Conservation (phyloP, 371 early-diverging fungal genomes). For the Mortierella sp. region DNA sequence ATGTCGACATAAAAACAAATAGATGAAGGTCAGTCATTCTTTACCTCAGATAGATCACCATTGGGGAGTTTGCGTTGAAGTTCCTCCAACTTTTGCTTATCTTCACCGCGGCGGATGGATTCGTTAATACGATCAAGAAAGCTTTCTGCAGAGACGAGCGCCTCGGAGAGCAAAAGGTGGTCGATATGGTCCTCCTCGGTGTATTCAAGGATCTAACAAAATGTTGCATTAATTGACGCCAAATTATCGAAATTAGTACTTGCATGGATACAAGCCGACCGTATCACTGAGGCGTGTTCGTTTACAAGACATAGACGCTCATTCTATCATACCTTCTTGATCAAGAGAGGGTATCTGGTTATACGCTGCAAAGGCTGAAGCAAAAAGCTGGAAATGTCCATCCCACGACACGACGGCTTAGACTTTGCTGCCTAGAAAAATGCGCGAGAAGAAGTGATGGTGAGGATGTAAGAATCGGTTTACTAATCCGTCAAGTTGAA, state of each 20-base stretch:
- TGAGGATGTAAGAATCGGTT: neutral
- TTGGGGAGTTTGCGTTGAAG: slow-evolving; percentile 78
- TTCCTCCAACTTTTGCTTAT: slow-evolving; percentile 78
- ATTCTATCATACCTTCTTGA: slow-evolving; percentile 74
- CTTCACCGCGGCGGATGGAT: slow-evolving; percentile 81
- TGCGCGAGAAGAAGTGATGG: slow-evolving; percentile 9
- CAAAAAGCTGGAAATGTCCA: slow-evolving; percentile 90
- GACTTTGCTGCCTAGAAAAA: slow-evolving; percentile 63
- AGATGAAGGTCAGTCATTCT: too few species aligned
- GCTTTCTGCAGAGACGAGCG: slow-evolving; percentile 77
- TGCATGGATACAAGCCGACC: too few species aligned
- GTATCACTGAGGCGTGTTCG: too few species aligned
- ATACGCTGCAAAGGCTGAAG: slow-evolving; percentile 95
- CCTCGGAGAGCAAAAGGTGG: slow-evolving; percentile 76
- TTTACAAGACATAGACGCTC: too few species aligned
- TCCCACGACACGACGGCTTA: slow-evolving; percentile 80
- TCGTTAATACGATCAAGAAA: slow-evolving; percentile 85
- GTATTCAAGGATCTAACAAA: slow-evolving; percentile 79
- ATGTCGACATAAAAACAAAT: neutral
- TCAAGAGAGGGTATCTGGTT: slow-evolving; percentile 91
- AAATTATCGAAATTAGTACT: too few species aligned
- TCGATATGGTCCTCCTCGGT: slow-evolving; percentile 88
- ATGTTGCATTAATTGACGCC: too few species aligned
- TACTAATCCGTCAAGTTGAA: neutral
- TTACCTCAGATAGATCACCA: slow-evolving; percentile 69